Evolutionary conservation across 2,329 filamentous ascomycete genomes (phyloP).

Genomic region (Fusarium subtropicale): DNA sequence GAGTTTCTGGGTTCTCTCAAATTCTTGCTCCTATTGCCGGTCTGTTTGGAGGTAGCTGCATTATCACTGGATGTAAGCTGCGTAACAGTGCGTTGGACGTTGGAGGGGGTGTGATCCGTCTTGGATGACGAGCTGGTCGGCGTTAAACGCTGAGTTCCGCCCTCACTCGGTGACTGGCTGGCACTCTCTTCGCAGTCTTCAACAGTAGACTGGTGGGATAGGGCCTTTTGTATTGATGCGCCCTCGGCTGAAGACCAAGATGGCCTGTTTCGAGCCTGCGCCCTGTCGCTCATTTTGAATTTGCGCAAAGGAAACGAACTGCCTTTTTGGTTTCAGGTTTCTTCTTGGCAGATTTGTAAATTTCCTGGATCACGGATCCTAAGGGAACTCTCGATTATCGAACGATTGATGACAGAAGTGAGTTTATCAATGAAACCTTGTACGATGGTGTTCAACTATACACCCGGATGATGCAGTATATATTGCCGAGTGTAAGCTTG

Average conservation of each 20-base stretch:
- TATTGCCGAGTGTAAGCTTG: neutral
- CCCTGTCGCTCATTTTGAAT: constrained; percentile 16
- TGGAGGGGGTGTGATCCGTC: constrained; percentile 18
- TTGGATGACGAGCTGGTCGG: constrained; percentile 34
- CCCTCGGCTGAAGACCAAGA: constrained; percentile 26
- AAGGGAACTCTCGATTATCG: neutral
- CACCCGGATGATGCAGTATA: neutral
- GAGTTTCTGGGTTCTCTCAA: constrained; percentile 20
- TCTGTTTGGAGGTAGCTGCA: constrained; percentile 5
- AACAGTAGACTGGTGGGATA: constrained; percentile 5
- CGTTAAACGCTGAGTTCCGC: constrained; percentile 23
- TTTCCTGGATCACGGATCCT: neutral
- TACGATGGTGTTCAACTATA: neutral
- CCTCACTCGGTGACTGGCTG: constrained; percentile 14
- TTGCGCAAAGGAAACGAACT: neutral
- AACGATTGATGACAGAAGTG: too few relatives aligned
- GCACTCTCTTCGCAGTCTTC: constrained; percentile 20
- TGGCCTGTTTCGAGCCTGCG: constrained; percentile 1
- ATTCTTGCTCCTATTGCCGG: constrained; percentile 13
- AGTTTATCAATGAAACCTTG: constrained; percentile 7
- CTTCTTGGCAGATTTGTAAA: neutral
- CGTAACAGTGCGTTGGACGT: constrained; percentile 32
- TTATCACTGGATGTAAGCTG: constrained; percentile 30
- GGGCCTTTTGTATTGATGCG: neutral
- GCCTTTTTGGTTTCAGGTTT: neutral